Conservation (phyloP, 2,329 filamentous ascomycete genomes). For the Fusarium bactridioides region DNA sequence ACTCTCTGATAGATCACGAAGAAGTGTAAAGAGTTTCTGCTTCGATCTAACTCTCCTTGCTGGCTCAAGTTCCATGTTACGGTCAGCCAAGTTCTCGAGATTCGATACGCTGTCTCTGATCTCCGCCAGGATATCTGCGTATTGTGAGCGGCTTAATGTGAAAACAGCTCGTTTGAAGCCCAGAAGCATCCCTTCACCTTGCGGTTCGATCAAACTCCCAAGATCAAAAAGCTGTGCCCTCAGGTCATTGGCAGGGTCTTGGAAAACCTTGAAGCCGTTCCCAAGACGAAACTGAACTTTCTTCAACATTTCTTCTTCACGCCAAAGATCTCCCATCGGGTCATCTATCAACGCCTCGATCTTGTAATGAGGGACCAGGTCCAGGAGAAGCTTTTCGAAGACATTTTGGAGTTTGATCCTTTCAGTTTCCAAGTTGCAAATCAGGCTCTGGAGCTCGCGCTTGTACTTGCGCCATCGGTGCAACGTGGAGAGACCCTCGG, state of each 20-base stretch:
- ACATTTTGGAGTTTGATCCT: slow-evolving; percentile 6
- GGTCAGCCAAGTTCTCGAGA: not conserved
- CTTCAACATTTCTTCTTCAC: not conserved
- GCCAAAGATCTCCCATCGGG: not conserved
- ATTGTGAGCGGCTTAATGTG: not conserved
- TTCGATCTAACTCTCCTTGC: not conserved
- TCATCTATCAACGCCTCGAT: slow-evolving; percentile 8
- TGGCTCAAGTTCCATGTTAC: not conserved
- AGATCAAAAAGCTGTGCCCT: not conserved
- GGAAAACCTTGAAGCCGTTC: not conserved
- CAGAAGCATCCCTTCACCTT: not conserved
- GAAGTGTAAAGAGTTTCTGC: not conserved
- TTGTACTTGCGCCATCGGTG: not conserved
- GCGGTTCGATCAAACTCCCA: not conserved
- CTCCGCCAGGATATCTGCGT: not conserved
- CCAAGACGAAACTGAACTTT: slow-evolving; percentile 1
- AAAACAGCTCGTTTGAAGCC: not conserved
- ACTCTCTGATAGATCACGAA: not conserved
- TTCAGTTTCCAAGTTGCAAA: slow-evolving; percentile 6
- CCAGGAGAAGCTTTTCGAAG: slow-evolving; percentile 10
- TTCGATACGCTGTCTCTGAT: not conserved
- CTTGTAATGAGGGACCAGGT: not conserved
- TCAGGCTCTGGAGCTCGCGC: not conserved
- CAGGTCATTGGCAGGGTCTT: not conserved
- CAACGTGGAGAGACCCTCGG: not conserved